Base-by-base conservation (phyloP, 2,329 filamentous ascomycete species). In the Epichloe typhina region DNA sequence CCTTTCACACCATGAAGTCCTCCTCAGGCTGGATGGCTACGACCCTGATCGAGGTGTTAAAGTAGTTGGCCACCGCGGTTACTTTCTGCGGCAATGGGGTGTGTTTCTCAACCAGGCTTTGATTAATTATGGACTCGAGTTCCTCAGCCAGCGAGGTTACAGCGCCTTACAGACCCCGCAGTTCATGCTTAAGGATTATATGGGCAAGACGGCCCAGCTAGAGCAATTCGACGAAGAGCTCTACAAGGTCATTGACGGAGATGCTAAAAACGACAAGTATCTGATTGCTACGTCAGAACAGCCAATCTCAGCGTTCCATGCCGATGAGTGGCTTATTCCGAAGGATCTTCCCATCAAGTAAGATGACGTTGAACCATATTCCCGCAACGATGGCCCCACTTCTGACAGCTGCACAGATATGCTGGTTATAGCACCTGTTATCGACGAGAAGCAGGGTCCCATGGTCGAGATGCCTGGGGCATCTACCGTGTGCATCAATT, bases 401-500 rank as follows among this genome's bases (percentile, higher is more conserved):
- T 33, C 43, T 50, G 23, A 47, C n/a, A 21, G 12, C 35, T n/a
- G 3, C 4, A 83, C 88, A 93, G 86, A 71, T 87, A 88, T 64
- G 86, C 88, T 42, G 93, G 93, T 7, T 96, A 91, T 73, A 90
- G 84, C 59, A 95, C 91, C 33, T 96, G 90, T 69, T 98, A 95
- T 75, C 80, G 93, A 59, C 90, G 94, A 70, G 93, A 98, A 67
- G 93, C 93, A 40, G 93, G 93, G 50, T 83, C 87, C 19, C 91
- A 69, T 55, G 70, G 89, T 33, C 86, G 88, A 65, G 89, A 98
- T 66, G 91, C 91, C 1, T 98, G 93, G 93, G 93, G 93, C 51
- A 88, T 97, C 55, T 98, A 96, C 79, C 84, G 93, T 57, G 90
- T 97, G 31, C 93, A 98, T 67, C 91, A 98, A 67, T 98, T 97